phyloP scores from a whole-genome alignment of 768 basidiomycete genomes.

The Collybiopsis confluens region DNA sequence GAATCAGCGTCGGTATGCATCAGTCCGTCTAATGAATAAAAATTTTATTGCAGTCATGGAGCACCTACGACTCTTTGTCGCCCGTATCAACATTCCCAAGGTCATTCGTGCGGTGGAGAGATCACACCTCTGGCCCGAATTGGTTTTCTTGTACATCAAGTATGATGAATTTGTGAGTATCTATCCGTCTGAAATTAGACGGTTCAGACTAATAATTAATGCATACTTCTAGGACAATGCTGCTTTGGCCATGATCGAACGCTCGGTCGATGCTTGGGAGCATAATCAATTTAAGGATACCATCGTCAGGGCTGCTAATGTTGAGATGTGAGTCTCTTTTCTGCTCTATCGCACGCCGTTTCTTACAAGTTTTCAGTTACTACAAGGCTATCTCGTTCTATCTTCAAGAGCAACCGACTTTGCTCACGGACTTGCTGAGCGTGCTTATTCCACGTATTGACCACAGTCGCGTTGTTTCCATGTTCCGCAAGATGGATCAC shows the following conservation, averaged over 20 bases:
- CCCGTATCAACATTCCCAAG: slow-evolving; percentile 98
- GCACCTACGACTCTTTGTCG: slow-evolving; percentile 92
- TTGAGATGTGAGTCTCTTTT: slow-evolving; percentile 74
- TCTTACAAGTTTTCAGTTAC: slow-evolving; percentile 48
- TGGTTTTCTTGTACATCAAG: slow-evolving; percentile 98
- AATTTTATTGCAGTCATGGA: slow-evolving; percentile 75
- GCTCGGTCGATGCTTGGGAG: slow-evolving; percentile 97
- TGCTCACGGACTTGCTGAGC: slow-evolving; percentile 89
- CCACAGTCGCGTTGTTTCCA: slow-evolving; percentile 91
- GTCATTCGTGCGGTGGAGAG: slow-evolving; percentile 91
- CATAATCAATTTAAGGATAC: slow-evolving; percentile 99
- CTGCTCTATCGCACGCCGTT: not conserved
- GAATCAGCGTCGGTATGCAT: not conserved
- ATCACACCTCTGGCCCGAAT: slow-evolving; percentile 96
- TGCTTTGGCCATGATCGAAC: slow-evolving; percentile 97
- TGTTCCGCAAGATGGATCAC: slow-evolving; percentile 94
- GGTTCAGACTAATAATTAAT: too few species aligned
- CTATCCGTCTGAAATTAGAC: too few species aligned
- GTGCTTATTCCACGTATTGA: slow-evolving; percentile 94
- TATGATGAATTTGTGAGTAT: slow-evolving; percentile 86
- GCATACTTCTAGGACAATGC: slow-evolving; percentile 87
- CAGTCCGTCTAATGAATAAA: not conserved
- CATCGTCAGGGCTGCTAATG: slow-evolving; percentile 91
- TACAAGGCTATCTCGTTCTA: slow-evolving; percentile 96
- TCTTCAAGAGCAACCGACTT: slow-evolving; percentile 86